Base-by-base conservation (phyloP, 345 rosid species). In the Murraya paniculata region DNA sequence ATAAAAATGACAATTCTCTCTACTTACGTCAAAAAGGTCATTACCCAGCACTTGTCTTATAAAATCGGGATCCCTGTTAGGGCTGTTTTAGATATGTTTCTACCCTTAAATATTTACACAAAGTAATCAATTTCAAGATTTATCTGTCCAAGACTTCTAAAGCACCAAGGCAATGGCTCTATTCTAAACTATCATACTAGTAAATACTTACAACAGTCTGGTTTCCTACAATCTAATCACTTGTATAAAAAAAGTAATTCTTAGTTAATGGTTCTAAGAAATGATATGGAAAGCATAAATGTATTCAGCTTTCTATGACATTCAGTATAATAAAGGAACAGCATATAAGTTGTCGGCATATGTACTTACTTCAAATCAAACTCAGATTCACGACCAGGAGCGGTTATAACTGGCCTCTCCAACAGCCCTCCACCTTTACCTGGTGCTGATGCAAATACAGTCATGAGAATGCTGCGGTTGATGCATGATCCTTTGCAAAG, bases 331-430 rank as follows among this genome's bases (percentile, higher is more conserved):
- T 3, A 45, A 45, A 45, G 50, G 50, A 45, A 13, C 50, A 45
- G 50, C 50, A 45, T 45, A 45, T n/a, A 45, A 45, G 48, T 41
- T 45, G 60, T 59, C 22, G 64, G 33, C 21, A 59, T 41, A 30
- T 48, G 53, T 39, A 30, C 56, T 91, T 70, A 90, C 97, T 90
- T 91, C 82, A 93, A 77, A 84, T 91, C 95, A 77, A 88, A 88
- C 86, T 93, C 93, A 66, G 95, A 88, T 81, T 90, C 92, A 59
- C 91, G 97, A 75, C 90, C 92, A 73, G 95, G 95, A 55, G 86
- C 81, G 56, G 91, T 88, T 77, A 84, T 90, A 60, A 90, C 78
- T 14, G 95, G 97, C 78, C 85, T 93, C 73, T 91, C 97, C 82
- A 93, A 81, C 4, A 92, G 75, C 64, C 93, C 94, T 64, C 90